phyloP scores from a whole-genome alignment of 2,329 filamentous ascomycete species.

The Annulohypoxylon truncatum region DNA sequence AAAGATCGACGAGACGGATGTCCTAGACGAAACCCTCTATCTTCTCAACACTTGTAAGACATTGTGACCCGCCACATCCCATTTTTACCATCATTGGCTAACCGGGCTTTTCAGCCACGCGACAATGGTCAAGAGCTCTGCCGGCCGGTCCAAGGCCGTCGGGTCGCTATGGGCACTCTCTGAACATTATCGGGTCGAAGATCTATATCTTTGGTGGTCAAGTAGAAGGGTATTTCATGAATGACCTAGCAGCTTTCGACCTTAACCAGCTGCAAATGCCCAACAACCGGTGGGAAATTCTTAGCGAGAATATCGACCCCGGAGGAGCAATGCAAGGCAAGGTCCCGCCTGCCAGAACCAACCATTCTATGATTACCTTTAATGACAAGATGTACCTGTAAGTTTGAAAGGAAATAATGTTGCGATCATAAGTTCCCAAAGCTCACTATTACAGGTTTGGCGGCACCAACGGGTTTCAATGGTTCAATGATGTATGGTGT shows the following conservation, averaged over 20 bases:
- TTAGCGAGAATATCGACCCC: constrained; percentile 80
- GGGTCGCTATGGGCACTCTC: constrained; percentile 92
- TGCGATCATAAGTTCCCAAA: constrained; percentile 6
- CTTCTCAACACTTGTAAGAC: constrained; percentile 94
- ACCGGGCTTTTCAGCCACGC: constrained; percentile 73
- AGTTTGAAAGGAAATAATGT: constrained; percentile 53
- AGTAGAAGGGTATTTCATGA: constrained; percentile 98
- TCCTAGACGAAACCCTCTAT: constrained; percentile 94
- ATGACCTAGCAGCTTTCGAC: constrained; percentile 94
- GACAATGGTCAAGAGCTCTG: constrained; percentile 96
- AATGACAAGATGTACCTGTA: constrained; percentile 95
- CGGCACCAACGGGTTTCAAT: constrained; percentile 92
- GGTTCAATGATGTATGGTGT: constrained; percentile 99
- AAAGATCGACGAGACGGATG: constrained; percentile 92
- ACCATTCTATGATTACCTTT: constrained; percentile 91
- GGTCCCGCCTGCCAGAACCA: constrained; percentile 89
- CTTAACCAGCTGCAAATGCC: constrained; percentile 93
- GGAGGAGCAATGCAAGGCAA: constrained; percentile 69
- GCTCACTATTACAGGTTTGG: constrained; percentile 75
- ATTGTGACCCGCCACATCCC: constrained; percentile 18
- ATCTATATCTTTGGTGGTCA: constrained; percentile 98
- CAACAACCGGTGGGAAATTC: constrained; percentile 91
- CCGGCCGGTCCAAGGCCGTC: constrained; percentile 87
- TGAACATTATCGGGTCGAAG: constrained; percentile 96
- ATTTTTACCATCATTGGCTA: constrained; percentile 3